Percentiles rank a stretch among this genome's conserved stretches.
Conservation (phyloP, 768 basidiomycete species). For the Leccinum uliginosum region DNA sequence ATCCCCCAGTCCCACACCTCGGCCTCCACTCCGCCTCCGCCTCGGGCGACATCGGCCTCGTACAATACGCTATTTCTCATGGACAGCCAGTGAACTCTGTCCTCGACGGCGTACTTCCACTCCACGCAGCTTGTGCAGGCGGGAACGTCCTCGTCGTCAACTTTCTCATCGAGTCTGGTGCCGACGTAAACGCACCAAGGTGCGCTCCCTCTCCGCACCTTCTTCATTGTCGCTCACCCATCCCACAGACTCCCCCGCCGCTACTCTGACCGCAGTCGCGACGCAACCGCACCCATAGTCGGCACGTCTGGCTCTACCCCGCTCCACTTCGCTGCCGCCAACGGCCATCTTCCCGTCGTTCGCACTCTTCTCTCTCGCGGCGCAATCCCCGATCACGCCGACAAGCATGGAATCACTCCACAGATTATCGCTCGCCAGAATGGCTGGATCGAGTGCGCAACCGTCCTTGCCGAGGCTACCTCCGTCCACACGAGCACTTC, state of each 20-base stretch:
- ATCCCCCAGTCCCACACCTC: constrained; percentile 59
- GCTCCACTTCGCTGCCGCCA: constrained; percentile 94
- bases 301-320: constrained; percentile 89
- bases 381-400: constrained; percentile 73
- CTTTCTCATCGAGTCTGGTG: constrained; percentile 86
- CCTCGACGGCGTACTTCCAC: constrained; percentile 91
- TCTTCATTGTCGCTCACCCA: constrained; percentile 8
- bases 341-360: constrained; percentile 80
- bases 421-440: constrained; percentile 78
- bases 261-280: constrained; percentile 67
- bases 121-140: constrained; percentile 91
- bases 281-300: constrained; percentile 64
- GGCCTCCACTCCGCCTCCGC: constrained; percentile 75
- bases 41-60: constrained; percentile 87
- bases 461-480: constrained; percentile 64
- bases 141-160: constrained; percentile 86
- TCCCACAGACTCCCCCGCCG: constrained; percentile 59
- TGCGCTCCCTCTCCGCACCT: constrained; percentile 32
- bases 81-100: constrained; percentile 97
- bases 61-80: constrained; percentile 86
- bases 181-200: constrained; percentile 98
- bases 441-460: constrained; percentile 75
- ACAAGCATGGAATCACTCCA: constrained; percentile 91
- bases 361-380: constrained; percentile 79
- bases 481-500: constrained; percentile 20